These are phyloP conservation scores for Skeletonema tropicum DNA, from an alignment of 108 stramenopile species.

Conservation along the genomic window DNA sequence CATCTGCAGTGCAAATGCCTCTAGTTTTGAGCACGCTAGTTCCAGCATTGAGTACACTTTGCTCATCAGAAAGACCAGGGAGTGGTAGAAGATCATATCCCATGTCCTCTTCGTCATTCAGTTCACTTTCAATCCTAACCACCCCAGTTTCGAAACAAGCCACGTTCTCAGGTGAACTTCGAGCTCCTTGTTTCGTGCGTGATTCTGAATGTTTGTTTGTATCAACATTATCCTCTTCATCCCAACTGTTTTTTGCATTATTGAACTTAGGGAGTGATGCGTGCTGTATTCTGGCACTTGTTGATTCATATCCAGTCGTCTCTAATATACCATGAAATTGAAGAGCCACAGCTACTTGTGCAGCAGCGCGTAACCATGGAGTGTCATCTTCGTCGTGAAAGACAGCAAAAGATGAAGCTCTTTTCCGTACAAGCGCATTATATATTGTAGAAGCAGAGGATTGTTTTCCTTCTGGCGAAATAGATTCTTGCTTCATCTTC, in stretches of 20 bases:
- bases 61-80: constrained; percentile 79
- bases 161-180: constrained; percentile 7
- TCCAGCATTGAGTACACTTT: constrained; percentile 67
- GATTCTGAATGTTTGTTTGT: constrained; percentile 8
- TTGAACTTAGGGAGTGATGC: constrained; percentile 80
- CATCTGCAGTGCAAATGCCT: constrained; percentile 46
- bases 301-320: constrained; percentile 78
- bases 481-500: constrained; percentile 29
- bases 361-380: constrained; percentile 86
- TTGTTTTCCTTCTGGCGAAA: constrained; percentile 9
- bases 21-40: not conserved
- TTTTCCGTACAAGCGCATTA: constrained; percentile 36
- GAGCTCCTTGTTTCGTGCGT: not conserved
- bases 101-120: constrained; percentile 43
- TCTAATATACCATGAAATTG: constrained; percentile 89
- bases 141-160: constrained; percentile 81
- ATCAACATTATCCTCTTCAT: constrained; percentile 50
- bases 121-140: constrained; percentile 63
- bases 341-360: constrained; percentile 84
- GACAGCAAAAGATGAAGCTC: constrained; percentile 15
- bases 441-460: constrained; percentile 31
- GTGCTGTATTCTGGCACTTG: constrained; percentile 87
- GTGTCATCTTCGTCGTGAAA: constrained; percentile 55
- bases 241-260: constrained; percentile 45
- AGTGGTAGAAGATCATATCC: constrained; percentile 85